phyloP scores from a whole-genome alignment of 306 rosid species.

The Prunus mume region DNA sequence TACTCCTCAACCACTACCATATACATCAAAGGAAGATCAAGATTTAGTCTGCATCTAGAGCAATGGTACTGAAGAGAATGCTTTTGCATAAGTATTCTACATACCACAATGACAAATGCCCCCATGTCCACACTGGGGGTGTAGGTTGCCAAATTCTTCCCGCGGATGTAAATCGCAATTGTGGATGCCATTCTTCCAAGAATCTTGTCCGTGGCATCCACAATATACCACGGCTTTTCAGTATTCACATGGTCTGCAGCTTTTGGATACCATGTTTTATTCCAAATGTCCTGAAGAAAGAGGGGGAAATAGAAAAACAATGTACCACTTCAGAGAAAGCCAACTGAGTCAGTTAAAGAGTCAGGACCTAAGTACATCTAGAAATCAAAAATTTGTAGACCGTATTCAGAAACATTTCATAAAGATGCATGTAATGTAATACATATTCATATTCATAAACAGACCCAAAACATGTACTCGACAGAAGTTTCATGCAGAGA shows the following conservation, averaged over 20 bases:
- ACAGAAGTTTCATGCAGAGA: not conserved
- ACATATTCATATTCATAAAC: not conserved
- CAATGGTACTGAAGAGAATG: slow-evolving; percentile 6
- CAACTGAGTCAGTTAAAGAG: slow-evolving; percentile 1
- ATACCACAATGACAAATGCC: slow-evolving; percentile 93
- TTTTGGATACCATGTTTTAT: slow-evolving; percentile 90
- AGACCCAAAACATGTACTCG: not conserved
- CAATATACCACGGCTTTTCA: slow-evolving; percentile 82
- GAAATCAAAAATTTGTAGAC: not conserved
- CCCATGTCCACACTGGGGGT: slow-evolving; percentile 99
- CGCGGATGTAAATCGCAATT: slow-evolving; percentile 77
- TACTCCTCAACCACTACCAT: slow-evolving; percentile 6
- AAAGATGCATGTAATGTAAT: not conserved
- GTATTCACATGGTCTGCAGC: slow-evolving; percentile 92
- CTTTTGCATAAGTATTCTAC: slow-evolving; percentile 18
- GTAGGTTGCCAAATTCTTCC: slow-evolving; percentile 72
- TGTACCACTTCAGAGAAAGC: not conserved
- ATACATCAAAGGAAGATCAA: not conserved
- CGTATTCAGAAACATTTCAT: not conserved
- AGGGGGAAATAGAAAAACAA: not conserved
- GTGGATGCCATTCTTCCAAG: slow-evolving; percentile 95
- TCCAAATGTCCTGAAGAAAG: slow-evolving; percentile 82
- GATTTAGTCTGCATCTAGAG: not conserved
- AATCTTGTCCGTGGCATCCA: slow-evolving; percentile 86
- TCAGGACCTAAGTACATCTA: not conserved